Percentiles rank a stretch among this genome's conserved stretches.
Evolutionary conservation across 768 basidiomycete genomes (phyloP).

Genomic region (Lactarius hatsudake): DNA sequence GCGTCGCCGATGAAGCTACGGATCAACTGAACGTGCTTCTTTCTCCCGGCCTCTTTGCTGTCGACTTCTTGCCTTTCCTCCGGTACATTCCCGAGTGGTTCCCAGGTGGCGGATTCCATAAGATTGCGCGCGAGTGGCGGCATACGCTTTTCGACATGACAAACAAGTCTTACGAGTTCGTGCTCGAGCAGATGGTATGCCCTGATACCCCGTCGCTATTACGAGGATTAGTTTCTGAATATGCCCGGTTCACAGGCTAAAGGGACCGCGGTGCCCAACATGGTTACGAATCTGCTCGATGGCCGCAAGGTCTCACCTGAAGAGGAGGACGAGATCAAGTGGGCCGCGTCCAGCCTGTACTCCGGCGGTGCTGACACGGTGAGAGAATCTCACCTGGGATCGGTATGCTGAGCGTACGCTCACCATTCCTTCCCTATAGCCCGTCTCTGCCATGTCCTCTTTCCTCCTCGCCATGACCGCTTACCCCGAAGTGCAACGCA

Average conservation of each 20-base stretch:
- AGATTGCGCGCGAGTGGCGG: constrained; percentile 27
- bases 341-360: constrained; percentile 31
- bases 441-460: constrained; percentile 31
- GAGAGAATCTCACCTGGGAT: neutral
- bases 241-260: constrained; percentile 8
- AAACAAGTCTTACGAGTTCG: constrained; percentile 23
- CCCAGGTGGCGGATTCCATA: constrained; percentile 31
- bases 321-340: constrained; percentile 29
- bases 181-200: constrained; percentile 24
- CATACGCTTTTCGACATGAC: constrained; percentile 24
- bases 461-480: constrained; percentile 34
- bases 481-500: constrained; percentile 29
- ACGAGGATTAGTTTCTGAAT: neutral
- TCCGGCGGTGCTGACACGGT: constrained; percentile 31
- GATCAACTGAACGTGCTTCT: constrained; percentile 22
- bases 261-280: constrained; percentile 24
- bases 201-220: too few relatives aligned
- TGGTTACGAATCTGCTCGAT: constrained; percentile 26
- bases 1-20: constrained; percentile 29
- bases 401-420: neutral
- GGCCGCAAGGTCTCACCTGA: constrained; percentile 17
- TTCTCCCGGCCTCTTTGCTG: constrained; percentile 22
- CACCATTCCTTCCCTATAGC: constrained; percentile 6
- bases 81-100: constrained; percentile 30
- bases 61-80: constrained; percentile 30